phyloP scores from a whole-genome alignment of 2,329 filamentous ascomycete genomes.

The Aspergillus novoparasiticus region DNA sequence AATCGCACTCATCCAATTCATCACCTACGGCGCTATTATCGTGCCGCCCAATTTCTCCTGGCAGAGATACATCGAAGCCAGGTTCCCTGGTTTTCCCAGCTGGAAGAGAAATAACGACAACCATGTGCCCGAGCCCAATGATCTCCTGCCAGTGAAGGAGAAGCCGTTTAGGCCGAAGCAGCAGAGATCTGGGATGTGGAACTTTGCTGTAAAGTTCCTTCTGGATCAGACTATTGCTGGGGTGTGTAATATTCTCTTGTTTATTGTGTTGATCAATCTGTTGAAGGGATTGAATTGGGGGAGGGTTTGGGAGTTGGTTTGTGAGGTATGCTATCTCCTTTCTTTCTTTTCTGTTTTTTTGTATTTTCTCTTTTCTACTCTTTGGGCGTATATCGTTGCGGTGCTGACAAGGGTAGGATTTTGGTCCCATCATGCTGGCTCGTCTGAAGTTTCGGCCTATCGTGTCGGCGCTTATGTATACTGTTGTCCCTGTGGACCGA shows the following conservation, averaged over 20 bases:
- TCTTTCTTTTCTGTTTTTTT: slow-evolving; percentile 10
- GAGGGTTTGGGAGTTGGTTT: slow-evolving; percentile 31
- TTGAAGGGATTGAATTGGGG: slow-evolving; percentile 36
- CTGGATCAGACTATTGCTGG: slow-evolving; percentile 61
- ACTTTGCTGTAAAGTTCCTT: slow-evolving; percentile 54
- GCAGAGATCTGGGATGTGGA: slow-evolving; percentile 4
- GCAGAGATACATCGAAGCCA: slow-evolving; percentile 76
- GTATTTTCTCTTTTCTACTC: not conserved
- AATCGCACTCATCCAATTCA: slow-evolving; percentile 73
- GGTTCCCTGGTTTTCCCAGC: slow-evolving; percentile 67
- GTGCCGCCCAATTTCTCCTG: slow-evolving; percentile 84
- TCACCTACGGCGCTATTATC: slow-evolving; percentile 71
- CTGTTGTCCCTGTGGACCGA: slow-evolving; percentile 69
- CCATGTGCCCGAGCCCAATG: not conserved
- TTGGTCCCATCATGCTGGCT: slow-evolving; percentile 66
- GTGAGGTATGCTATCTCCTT: slow-evolving; percentile 31
- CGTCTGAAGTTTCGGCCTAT: slow-evolving; percentile 74
- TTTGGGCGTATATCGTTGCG: not conserved
- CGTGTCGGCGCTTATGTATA: slow-evolving; percentile 71
- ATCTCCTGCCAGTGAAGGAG: slow-evolving; percentile 13
- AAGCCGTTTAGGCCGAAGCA: slow-evolving; percentile 6
- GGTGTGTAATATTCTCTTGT: slow-evolving; percentile 59
- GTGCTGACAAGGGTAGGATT: slow-evolving; percentile 50
- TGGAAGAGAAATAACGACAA: slow-evolving; percentile 3
- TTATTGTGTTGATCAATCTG: slow-evolving; percentile 57